Conservation (phyloP, 2,329 filamentous ascomycete genomes). For the Chrysosphaeria jannelii region DNA sequence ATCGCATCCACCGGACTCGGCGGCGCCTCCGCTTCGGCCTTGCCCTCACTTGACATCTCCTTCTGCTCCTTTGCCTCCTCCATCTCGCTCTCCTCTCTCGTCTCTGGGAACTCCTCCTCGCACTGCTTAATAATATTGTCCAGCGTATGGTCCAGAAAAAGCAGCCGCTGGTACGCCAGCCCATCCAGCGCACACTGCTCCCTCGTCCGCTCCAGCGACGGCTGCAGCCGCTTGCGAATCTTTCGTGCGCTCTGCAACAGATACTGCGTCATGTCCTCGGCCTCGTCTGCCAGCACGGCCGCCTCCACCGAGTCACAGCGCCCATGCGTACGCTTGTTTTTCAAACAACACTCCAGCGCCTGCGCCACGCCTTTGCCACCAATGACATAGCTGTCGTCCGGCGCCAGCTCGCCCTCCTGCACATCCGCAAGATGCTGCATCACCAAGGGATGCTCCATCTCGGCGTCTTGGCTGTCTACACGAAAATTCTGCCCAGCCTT, state of each 20-base stretch:
- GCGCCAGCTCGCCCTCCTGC: slow-evolving; percentile 31
- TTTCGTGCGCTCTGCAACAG: slow-evolving; percentile 65
- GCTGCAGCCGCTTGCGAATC: slow-evolving; percentile 57
- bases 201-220: slow-evolving; percentile 47
- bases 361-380: slow-evolving; percentile 88
- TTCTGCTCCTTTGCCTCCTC: too few species aligned
- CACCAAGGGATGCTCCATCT: slow-evolving; percentile 38
- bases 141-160: slow-evolving; percentile 70
- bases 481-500: slow-evolving; percentile 4
- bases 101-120: slow-evolving; percentile 87
- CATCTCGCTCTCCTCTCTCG: slow-evolving; percentile 16
- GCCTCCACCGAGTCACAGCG: slow-evolving; percentile 24
- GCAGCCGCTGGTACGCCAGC: slow-evolving; percentile 41
- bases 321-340: slow-evolving; percentile 46
- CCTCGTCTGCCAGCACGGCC: slow-evolving; percentile 19
- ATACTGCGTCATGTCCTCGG: slow-evolving; percentile 82
- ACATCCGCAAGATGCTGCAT: slow-evolving; percentile 47
- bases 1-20: slow-evolving; percentile 2
- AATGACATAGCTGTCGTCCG: slow-evolving; percentile 85
- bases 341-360: slow-evolving; percentile 66
- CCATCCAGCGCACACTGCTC: slow-evolving; percentile 38
- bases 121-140: slow-evolving; percentile 83
- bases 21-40: slow-evolving; percentile 7
- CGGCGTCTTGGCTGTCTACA: not conserved
- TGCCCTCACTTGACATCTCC: not conserved